Evolutionary conservation across 106 monocot species (phyloP), one percentile per base, ranked within the genome.

Genomic region (Chionographis japonica): DNA sequence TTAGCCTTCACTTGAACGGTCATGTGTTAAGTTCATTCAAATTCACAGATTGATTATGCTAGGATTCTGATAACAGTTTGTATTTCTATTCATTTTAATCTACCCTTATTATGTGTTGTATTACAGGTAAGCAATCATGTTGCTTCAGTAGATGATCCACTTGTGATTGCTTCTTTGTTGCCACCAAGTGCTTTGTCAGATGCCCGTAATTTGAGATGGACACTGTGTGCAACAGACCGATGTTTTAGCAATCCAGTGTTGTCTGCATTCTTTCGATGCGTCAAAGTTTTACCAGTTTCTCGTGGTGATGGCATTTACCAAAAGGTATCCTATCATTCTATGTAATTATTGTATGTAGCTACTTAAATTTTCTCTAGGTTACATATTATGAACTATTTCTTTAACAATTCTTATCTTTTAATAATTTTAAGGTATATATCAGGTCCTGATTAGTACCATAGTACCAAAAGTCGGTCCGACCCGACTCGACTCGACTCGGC

Each of bases 51-150:
- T 27, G 27, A 0, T 27, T 1, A 27, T 27, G n/a, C n/a, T n/a
- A n/a, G n/a, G n/a, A n/a, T n/a, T n/a, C n/a, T n/a, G n/a, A n/a
- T n/a, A n/a, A n/a, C n/a, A n/a, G n/a, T n/a, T n/a, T n/a, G n/a
- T n/a, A n/a, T n/a, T n/a, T n/a, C n/a, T n/a, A n/a, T n/a, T n/a
- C n/a, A n/a, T 27, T 27, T 27, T 27, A 27, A 27, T 27, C 27
- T 27, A 56, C 6, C 54, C 46, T 52, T 57, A 17, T 53, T 7
- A 8, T 50, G 7, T 50, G 9, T 40, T 52, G 50, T 58, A 60
- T 71, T 66, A 20, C 73, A 91, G 88, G 90, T 85, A 56, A 94
- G 94, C 79, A 94, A 94, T 81, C 90, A 94, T 83, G 94, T 94
- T 16, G 94, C 94, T 15, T 71, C 94, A 72, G 65, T 94, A 27